These are phyloP conservation scores for Mesotaenium endlicherianum DNA, from an alignment of 139 green algal species.

Conservation along the genomic window DNA sequence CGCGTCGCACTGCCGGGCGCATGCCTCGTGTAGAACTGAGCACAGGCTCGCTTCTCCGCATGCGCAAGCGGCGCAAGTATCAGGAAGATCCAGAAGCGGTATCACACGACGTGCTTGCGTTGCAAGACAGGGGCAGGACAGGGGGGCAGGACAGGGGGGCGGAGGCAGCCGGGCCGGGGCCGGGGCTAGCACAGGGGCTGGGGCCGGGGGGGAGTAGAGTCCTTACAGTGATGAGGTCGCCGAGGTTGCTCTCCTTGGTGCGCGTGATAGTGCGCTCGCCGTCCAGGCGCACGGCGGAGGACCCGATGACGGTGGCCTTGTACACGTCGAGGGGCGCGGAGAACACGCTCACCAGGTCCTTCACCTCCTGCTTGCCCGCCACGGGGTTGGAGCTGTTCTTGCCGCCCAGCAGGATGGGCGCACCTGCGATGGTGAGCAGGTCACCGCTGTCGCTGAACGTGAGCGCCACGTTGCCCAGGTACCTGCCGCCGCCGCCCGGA, in stretches of 20 bases:
- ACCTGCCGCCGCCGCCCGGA: no score
- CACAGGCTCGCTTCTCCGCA: no score
- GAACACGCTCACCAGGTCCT: background rate
- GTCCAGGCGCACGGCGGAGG: background rate
- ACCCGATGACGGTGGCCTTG: background rate
- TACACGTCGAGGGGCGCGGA: background rate
- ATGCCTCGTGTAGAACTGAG: no score
- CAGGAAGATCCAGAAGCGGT: no score
- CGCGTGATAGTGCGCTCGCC: background rate
- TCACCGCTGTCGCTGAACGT: background rate
- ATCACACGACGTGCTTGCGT: no score
- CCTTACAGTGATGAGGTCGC: conserved; percentile 45
- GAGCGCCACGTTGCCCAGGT: conserved; percentile 44
- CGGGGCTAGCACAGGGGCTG: no score
- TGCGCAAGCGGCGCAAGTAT: no score
- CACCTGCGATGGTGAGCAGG: background rate
- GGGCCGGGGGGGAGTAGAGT: no score
- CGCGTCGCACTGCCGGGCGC: no score
- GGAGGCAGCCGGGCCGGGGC: no score
- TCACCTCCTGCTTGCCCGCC: background rate
- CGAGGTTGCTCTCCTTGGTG: conserved; percentile 44
- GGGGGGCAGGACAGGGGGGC: no score
- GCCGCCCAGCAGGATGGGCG: conserved; percentile 44
- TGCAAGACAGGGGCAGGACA: no score
- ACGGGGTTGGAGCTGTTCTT: conserved; percentile 12